Evolutionary conservation across 148 eudicot genomes (phyloP), one percentile per base, ranked within the genome.

Genomic region (Camellia lanceoleosa): DNA sequence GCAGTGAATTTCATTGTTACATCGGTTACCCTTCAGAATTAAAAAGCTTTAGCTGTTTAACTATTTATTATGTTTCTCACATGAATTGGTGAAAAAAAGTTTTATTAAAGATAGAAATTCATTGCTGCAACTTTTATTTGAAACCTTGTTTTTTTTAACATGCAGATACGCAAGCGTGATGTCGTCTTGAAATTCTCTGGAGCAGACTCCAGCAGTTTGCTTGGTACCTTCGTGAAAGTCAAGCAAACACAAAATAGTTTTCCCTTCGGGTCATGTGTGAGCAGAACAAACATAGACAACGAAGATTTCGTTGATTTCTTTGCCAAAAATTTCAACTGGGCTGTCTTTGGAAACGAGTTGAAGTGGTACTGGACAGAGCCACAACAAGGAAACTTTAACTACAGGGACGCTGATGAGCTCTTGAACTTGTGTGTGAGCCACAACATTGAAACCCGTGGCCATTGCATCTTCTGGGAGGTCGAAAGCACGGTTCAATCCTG

Each of bases 401-500:
- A 96, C 88, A 89, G 68, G 75, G 99, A 92, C 46, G 95, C 99
- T 0, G 98, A 96, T 61, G 99, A 92, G 65, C 87, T 96, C 80
- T 60, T 96, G 54, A 86, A 87, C 79, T 84, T 93, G 5, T 93
- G 98, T 75, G 79, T 76, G 62, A 84, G 80, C 77, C 87, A 84
- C 78, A 90, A 90, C 89, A 93, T 93, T 49, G 80, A 88, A 80
- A 60, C 79, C 46, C 93, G 99, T 58, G 99, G 98, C 0, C 99
- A 96, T 82, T 96, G 99, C 79, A 92, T 96, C 83, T 96, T 96
- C 85, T 96, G 99, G 99, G 99, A 96, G 41, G 98, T 92, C 4
- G 91, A 87, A 3, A 73, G 13, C 76, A 71, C 89, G 0, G 93
- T 93, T 80, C 99, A 93, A 60, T 52, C 84, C 19, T 96, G 99